Base-by-base conservation (phyloP, 1,284 basidiomycete species). In the Puccinia sorghi region DNA sequence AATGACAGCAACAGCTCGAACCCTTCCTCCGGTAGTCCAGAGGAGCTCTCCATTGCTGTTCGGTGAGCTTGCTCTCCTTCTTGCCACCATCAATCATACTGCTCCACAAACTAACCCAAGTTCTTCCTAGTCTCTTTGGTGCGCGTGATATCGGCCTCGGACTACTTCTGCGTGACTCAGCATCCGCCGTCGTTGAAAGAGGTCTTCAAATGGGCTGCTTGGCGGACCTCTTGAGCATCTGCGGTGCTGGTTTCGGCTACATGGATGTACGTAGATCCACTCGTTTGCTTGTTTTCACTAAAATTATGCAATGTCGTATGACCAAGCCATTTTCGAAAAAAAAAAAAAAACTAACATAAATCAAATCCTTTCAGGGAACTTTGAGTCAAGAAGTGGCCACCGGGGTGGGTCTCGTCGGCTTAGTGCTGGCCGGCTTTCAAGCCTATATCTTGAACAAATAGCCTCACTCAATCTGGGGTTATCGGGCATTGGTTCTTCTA, bases 311-410 rank as follows among this genome's bases (percentile, higher is more conserved):
- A 32, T 32, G 32, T 32, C 32, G 32, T 1, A 32, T 27, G 57
- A 27, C 64, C 2, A 17, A 37, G 39, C 39, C 61, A 64, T 25
- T 20, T 25, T 32, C 12, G 57, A 59, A 37, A 11, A 3, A 32
- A 9, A 12, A 12, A 20, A n/a, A 52, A 17, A 20, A 70, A 32
- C 17, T 56, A 17, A 54, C 20, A 32, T 25, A 22, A 27, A 11
- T 50, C 22, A 32, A 5, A 32, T 66, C 4, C 6, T 46, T 12
- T 61, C 59, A 77, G 75, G 75, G 75, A 43, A 77, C 64, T 22
- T 61, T 77, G 75, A 77, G 75, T 59, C 75, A 77, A 77, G 75
- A 77, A 59, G 56, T 77, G 27, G 75, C 75, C 11, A 70, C 46
- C 25, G 75, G 64, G 20, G 66, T 77, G n/a, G 75, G 64, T 20